A percentile compares a stretch with the other conserved stretches of the same genome.
These are phyloP conservation scores for Truncatella angustata DNA, from an alignment of 2,329 filamentous ascomycete species.

Conservation along the genomic window DNA sequence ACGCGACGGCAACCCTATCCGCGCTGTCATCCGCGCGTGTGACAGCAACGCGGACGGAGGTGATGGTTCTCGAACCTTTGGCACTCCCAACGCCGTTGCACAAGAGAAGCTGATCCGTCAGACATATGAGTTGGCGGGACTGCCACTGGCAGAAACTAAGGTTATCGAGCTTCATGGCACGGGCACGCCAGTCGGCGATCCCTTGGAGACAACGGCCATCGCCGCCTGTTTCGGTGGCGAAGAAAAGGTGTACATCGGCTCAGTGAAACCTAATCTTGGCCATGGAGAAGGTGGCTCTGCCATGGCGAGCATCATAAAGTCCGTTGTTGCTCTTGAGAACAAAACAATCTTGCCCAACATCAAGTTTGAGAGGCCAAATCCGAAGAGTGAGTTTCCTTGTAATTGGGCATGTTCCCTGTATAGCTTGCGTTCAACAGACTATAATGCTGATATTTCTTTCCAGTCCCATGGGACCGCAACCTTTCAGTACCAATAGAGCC, in stretches of 20 bases:
- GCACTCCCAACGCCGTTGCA: slow-evolving; percentile 37
- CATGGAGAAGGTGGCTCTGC: slow-evolving; percentile 29
- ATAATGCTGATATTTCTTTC: slow-evolving; percentile 8
- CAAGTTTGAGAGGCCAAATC: slow-evolving; percentile 28
- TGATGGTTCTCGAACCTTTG: slow-evolving; percentile 38
- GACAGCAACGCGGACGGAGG: slow-evolving; percentile 40
- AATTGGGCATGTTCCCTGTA: too few relatives aligned
- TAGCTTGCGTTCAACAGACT: too few relatives aligned
- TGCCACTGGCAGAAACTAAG: slow-evolving; percentile 35
- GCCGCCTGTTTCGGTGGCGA: slow-evolving; percentile 12
- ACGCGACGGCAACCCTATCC: slow-evolving; percentile 35
- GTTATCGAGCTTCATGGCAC: slow-evolving; percentile 29
- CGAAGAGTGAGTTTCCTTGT: slow-evolving; percentile 13
- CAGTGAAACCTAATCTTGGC: slow-evolving; percentile 32
- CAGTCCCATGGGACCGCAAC: neutral
- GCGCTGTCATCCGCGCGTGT: slow-evolving; percentile 36
- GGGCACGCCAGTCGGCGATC: slow-evolving; percentile 21
- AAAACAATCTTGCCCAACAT: slow-evolving; percentile 27
- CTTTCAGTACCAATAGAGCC: neutral
- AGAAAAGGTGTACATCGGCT: slow-evolving; percentile 20
- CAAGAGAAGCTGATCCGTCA: slow-evolving; percentile 35
- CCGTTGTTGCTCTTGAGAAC: slow-evolving; percentile 17
- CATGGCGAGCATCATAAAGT: slow-evolving; percentile 24
- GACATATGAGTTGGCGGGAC: slow-evolving; percentile 31
- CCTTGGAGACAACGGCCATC: slow-evolving; percentile 24